Conservation (phyloP, 768 basidiomycete genomes). For the Agaricus blazei region DNA sequence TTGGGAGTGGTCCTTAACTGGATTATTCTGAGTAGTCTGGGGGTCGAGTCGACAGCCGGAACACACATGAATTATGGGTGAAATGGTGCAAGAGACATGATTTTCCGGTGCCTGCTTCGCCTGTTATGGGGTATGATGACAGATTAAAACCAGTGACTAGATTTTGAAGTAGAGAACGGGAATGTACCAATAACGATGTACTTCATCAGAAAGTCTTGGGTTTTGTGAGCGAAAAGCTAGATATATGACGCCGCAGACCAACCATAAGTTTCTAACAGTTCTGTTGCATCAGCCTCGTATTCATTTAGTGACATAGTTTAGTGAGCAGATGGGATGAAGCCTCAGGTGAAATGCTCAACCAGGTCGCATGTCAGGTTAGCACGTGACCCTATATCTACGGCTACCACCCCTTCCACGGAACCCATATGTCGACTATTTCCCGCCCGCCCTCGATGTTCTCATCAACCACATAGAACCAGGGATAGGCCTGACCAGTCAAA, state of each 20-base stretch:
- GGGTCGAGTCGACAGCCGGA: conserved; percentile 3
- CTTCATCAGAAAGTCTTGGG: conserved; percentile 94
- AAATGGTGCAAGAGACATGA: conserved; percentile 96
- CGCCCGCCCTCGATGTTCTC: conserved; percentile 42
- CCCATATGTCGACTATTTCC: conserved; percentile 77
- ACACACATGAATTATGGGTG: conserved; percentile 90
- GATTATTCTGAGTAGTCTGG: conserved; percentile 14
- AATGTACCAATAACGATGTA: conserved; percentile 87
- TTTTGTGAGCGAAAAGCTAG: conserved; percentile 15
- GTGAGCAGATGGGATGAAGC: conserved; percentile 12
- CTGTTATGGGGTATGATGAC: conserved; percentile 32
- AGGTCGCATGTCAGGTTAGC: conserved; percentile 23
- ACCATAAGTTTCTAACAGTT: conserved; percentile 95
- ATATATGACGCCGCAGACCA: conserved; percentile 13
- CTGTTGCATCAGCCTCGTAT: conserved; percentile 80
- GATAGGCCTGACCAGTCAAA: conserved; percentile 39
- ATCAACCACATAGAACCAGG: conserved; percentile 85
- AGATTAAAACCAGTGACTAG: conserved; percentile 4
- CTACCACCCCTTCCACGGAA: conserved; percentile 90
- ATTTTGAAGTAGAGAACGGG: not conserved
- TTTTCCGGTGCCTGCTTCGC: conserved; percentile 96
- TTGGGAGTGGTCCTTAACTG: conserved; percentile 94
- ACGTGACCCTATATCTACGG: conserved; percentile 9
- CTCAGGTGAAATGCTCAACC: conserved; percentile 5
- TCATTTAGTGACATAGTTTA: conserved; percentile 55